Base-by-base conservation (phyloP, 2,329 filamentous ascomycete genomes). In the Colletotrichum magnum region DNA sequence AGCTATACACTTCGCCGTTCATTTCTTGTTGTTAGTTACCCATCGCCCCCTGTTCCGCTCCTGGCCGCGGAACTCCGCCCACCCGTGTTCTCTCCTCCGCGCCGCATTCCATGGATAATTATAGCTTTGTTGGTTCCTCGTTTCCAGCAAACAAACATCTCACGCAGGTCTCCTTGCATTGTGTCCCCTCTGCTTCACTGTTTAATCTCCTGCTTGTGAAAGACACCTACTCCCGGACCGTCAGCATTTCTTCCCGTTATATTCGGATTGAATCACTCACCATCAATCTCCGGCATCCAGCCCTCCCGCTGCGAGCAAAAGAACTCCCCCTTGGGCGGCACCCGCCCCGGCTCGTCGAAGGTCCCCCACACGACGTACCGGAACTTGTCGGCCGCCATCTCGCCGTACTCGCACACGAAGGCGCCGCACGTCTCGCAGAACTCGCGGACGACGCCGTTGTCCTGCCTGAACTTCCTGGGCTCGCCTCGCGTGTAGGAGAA, bases 301-400 rank as follows among this genome's bases (percentile, higher is more conserved):
- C 72, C 75, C 5, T 81, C 78, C 65, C 84, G 77, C 47, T 79
- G 74, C 60, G 80, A 85, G 74, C 85, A 87, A 71, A 87, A 88
- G 77, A 88, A 88, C 71, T 88, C 86, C 0, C 85, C 86, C 72
- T 87, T 87, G 0, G 86, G 86, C 6, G 84, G 83, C 10, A 88
- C 74, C 58, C 76, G 79, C 15, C 84, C 83, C 0, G 82, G 83
- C 21, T 86, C 79, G 64, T 88, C 85, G 4, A 88, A 75, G 0
- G 85, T 85, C 1, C 86, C 86, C 75, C 81, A 82, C 70, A 82
- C 77, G 32, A 83, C 72, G 58, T 83, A 83, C n/a, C 79, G 76
- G 63, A 82, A 82, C 72, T 78, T 79, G 48, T 85, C 82, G 18
- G 81, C 83, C 10, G 86, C 63, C 48, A 53, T 48, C 57, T 66